Evolutionary conservation across 441 rosid species (phyloP), one percentile per base, ranked within the genome.

Genomic region (Populus hybrid): DNA sequence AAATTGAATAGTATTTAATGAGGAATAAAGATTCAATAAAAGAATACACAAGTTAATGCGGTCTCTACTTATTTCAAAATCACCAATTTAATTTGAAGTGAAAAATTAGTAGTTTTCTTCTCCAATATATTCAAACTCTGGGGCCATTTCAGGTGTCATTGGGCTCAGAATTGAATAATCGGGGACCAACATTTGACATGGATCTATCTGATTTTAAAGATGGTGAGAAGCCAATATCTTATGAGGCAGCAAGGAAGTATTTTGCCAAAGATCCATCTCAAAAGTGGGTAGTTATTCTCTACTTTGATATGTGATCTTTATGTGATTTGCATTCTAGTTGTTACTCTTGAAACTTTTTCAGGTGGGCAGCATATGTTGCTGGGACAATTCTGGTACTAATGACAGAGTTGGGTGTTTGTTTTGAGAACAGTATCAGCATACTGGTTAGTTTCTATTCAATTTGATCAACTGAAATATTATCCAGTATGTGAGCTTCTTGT

Each of bases 311-410:
- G 59, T 6, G 61, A 34, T 72, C 9, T 20, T 32, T 11, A n/a
- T 80, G 14, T 23, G 32, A 72, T 3, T 38, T 35, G 8, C 66
- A 67, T 32, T 76, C 42, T 67, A 73, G 46, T 75, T 79, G 21
- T 81, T 74, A 64, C 79, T 82, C 32, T 38, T 77, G 46, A 83
- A 74, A 76, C 78, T 66, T 74, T 80, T 84, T 80, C 84, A 97
- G 99, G 90, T 97, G 99, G 99, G 99, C 99, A 69, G 99, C 99
- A 73, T 97, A 92, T 88, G 94, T 86, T 83, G 99, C 99, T 34
- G 99, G 99, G 82, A 87, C 97, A 70, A 89, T 97, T 85, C 85
- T 97, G 83, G 99, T 97, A 87, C 80, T 97, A 84, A 97, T 95
- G 99, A 97, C 87, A 70, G 99, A 95, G 85, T 87, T 93, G 68